phyloP scores from a whole-genome alignment of 163 green algal genomes.

The Scenedesmus sp. region DNA sequence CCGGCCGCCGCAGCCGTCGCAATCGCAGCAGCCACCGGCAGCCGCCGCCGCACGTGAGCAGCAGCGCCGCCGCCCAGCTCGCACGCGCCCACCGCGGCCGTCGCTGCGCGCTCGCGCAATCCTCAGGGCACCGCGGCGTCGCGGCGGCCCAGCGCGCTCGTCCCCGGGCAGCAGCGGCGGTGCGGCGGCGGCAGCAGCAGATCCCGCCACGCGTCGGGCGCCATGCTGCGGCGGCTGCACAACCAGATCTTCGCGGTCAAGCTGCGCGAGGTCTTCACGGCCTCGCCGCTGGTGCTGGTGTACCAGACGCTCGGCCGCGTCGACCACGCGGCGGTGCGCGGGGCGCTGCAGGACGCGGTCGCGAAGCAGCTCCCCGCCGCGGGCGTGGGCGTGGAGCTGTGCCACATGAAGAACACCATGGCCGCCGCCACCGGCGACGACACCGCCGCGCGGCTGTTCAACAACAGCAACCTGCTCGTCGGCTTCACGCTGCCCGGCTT shows the following conservation, averaged over 20 bases:
- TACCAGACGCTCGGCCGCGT: slow-evolving; percentile 56
- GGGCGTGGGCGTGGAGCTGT: slow-evolving; percentile 38
- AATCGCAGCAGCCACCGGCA: too few species aligned
- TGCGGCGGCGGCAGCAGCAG: too few species aligned
- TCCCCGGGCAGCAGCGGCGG: too few species aligned
- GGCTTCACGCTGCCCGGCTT: slow-evolving; percentile 37
- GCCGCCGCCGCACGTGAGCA: too few species aligned
- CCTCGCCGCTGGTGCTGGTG: slow-evolving; percentile 52
- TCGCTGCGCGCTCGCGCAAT: too few species aligned
- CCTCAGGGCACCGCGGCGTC: too few species aligned
- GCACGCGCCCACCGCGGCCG: too few species aligned
- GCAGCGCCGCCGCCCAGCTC: too few species aligned
- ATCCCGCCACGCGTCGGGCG: too few species aligned
- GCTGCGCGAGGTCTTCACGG: slow-evolving; percentile 45
- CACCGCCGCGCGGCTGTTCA: slow-evolving; percentile 38
- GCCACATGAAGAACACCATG: slow-evolving; percentile 53
- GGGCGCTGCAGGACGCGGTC: slow-evolving; percentile 17
- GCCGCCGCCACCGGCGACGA: slow-evolving; percentile 20
- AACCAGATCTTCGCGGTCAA: slow-evolving; percentile 53
- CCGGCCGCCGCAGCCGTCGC: too few species aligned
- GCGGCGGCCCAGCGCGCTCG: too few species aligned
- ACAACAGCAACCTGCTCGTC: slow-evolving; percentile 56
- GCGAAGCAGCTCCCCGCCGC: slow-evolving; percentile 27
- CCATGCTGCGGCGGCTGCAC: slow-evolving; percentile 42
- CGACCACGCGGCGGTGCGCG: slow-evolving; percentile 1